phyloP scores from a whole-genome alignment of 306 rosid genomes.

The Parietaria judaica region DNA sequence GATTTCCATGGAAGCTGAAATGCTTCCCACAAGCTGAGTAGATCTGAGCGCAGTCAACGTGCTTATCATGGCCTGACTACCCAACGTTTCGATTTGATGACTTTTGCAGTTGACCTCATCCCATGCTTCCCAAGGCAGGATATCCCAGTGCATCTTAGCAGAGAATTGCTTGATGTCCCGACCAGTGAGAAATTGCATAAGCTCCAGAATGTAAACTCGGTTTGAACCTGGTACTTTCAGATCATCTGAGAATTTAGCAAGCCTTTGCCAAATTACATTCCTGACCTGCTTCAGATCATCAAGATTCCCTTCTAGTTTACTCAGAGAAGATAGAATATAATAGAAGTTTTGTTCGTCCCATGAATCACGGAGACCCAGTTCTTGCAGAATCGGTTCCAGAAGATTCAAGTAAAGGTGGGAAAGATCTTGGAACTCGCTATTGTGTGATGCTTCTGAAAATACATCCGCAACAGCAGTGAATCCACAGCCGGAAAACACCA shows the following conservation, averaged over 20 bases:
- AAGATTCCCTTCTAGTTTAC: slow-evolving; percentile 78
- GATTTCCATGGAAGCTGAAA: slow-evolving; percentile 70
- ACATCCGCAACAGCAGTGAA: slow-evolving; percentile 74
- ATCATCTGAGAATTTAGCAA: slow-evolving; percentile 82
- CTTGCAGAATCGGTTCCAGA: slow-evolving; percentile 58
- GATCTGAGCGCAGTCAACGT: slow-evolving; percentile 92
- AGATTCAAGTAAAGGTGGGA: slow-evolving; percentile 60
- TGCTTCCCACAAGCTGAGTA: slow-evolving; percentile 64
- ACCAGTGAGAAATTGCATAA: slow-evolving; percentile 84
- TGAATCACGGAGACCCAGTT: slow-evolving; percentile 50
- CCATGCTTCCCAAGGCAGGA: slow-evolving; percentile 93
- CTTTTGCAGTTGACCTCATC: slow-evolving; percentile 44
- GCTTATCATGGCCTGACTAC: slow-evolving; percentile 43
- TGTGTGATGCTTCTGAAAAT: slow-evolving; percentile 50
- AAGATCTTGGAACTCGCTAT: slow-evolving; percentile 48
- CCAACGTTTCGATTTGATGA: slow-evolving; percentile 36
- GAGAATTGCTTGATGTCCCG: slow-evolving; percentile 67
- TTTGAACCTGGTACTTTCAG: slow-evolving; percentile 70
- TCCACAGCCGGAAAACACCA: slow-evolving; percentile 93
- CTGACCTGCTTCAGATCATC: slow-evolving; percentile 70
- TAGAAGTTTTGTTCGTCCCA: slow-evolving; percentile 59
- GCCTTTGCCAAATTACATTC: slow-evolving; percentile 67
- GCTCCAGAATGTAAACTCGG: slow-evolving; percentile 79
- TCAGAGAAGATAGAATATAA: slow-evolving; percentile 62
- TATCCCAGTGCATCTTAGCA: slow-evolving; percentile 47